Evolutionary conservation across 148 eudicot genomes (phyloP).

Genomic region (Rhododendron kiyosumense): DNA sequence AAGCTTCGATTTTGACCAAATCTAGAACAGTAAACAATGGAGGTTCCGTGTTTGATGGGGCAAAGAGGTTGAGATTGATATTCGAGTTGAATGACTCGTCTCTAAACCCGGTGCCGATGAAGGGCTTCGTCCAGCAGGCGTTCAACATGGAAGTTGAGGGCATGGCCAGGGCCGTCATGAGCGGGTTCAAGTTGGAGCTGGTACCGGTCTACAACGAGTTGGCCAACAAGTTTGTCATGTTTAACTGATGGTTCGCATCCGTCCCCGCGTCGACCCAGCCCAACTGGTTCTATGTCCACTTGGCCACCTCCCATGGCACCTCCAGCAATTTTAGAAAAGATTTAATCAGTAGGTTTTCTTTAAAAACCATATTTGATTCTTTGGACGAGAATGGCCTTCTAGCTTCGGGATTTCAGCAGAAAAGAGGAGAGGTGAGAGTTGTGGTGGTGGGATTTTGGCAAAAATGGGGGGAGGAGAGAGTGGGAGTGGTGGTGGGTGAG

Average conservation of each 20-base stretch:
- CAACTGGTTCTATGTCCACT: slow-evolving; percentile 87
- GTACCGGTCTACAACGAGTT: slow-evolving; percentile 72
- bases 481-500: no score
- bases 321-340: slow-evolving; percentile 82
- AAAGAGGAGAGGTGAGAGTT: no score
- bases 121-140: slow-evolving; percentile 89
- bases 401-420: no score
- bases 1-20: no score
- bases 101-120: slow-evolving; percentile 79
- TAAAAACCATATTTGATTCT: no score
- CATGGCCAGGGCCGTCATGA: slow-evolving; percentile 65
- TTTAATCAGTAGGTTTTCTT: no score
- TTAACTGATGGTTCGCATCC: slow-evolving; percentile 96
- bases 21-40: no score
- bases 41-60: no score
- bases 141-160: slow-evolving; percentile 37
- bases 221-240: slow-evolving; percentile 72
- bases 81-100: slow-evolving; percentile 50
- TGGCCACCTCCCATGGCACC: slow-evolving; percentile 91
- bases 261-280: slow-evolving; percentile 99
- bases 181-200: slow-evolving; percentile 65
- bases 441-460: no score
- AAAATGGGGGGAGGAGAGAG: no score
- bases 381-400: no score
- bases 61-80: slow-evolving; percentile 13